These are phyloP conservation scores for Saxophila tyrrhenica DNA, from an alignment of 495 filamentous ascomycete species.

Conservation along the genomic window DNA sequence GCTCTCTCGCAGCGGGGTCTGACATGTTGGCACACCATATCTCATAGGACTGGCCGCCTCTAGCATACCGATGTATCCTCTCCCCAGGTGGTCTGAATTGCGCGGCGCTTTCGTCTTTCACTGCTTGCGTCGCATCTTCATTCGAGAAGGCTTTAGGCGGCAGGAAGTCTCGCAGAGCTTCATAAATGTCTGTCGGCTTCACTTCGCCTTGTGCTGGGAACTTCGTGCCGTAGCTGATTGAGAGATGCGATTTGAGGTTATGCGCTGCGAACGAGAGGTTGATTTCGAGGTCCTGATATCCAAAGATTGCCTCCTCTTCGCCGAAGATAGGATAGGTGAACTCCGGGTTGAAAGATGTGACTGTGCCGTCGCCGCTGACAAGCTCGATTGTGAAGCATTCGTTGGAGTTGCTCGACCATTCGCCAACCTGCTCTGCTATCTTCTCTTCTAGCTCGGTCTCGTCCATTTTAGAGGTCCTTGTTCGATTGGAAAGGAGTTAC, in stretches of 20 bases:
- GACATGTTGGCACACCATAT: constrained; percentile 49
- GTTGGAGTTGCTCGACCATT: constrained; percentile 26
- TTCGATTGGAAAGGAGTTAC: no score
- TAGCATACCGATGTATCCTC: constrained; percentile 40
- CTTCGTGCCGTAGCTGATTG: constrained; percentile 60
- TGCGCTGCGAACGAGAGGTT: constrained; percentile 68
- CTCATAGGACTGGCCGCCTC: constrained; percentile 42
- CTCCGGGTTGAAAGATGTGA: constrained; percentile 57
- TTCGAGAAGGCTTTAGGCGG: constrained; percentile 45
- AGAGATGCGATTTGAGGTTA: constrained; percentile 65
- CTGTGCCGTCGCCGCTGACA: constrained; percentile 11
- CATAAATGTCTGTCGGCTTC: constrained; percentile 53
- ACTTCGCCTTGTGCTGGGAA: constrained; percentile 63
- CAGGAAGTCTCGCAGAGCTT: constrained; percentile 53
- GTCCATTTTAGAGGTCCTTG: background rate
- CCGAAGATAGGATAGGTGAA: constrained; percentile 92
- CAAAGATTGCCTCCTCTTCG: constrained; percentile 80
- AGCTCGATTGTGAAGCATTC: constrained; percentile 25
- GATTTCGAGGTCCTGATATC: constrained; percentile 70
- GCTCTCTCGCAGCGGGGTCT: constrained; percentile 46
- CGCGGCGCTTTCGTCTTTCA: constrained; percentile 7
- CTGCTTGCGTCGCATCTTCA: background rate
- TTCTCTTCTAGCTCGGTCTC: constrained; percentile 13
- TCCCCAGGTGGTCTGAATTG: constrained; percentile 48
- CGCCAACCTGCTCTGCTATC: constrained; percentile 15